Conservation (phyloP, 768 basidiomycete species). For the Phanerodontia chrysosporium region DNA sequence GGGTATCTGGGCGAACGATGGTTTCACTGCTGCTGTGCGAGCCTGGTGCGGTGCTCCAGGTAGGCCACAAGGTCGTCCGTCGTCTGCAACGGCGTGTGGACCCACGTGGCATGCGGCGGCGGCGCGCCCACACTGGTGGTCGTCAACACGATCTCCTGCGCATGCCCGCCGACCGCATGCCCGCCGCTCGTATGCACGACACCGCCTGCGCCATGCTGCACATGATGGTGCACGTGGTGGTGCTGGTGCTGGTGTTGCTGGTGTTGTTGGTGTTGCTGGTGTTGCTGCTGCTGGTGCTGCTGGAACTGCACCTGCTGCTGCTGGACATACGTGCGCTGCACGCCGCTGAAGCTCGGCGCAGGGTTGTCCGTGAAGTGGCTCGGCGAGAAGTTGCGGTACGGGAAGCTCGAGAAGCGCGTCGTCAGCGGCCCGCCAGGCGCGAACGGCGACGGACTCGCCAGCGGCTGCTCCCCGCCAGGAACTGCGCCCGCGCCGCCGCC, state of each 20-base stretch:
- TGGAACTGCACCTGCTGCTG: too few species aligned
- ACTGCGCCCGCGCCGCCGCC: too few species aligned
- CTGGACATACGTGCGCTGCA: background rate
- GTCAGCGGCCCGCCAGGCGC: slow-evolving; percentile 3
- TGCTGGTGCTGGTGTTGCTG: background rate
- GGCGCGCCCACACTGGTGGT: too few species aligned
- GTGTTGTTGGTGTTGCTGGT: background rate
- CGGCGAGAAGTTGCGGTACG: slow-evolving; percentile 22
- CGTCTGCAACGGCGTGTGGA: slow-evolving; percentile 14
- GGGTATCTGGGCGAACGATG: too few species aligned
- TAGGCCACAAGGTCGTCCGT: slow-evolving; percentile 21
- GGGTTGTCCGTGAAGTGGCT: slow-evolving; percentile 16
- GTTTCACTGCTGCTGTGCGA: slow-evolving; percentile 14
- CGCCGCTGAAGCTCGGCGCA: background rate
- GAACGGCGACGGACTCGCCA: slow-evolving; percentile 8
- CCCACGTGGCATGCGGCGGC: background rate
- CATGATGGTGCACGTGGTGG: too few species aligned
- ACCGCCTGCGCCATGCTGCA: too few species aligned
- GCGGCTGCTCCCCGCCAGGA: too few species aligned
- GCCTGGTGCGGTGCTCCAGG: slow-evolving; percentile 20
- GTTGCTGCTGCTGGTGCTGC: too few species aligned
- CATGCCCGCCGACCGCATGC: too few species aligned
- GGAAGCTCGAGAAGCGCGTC: slow-evolving; percentile 19
- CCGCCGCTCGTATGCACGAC: too few species aligned
- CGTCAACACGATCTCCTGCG: too few species aligned